Percentiles rank a stretch among this genome's conserved stretches.
Evolutionary conservation across 83 land plant species (phyloP).

Genomic region (Diphasiastrum complanatum): DNA sequence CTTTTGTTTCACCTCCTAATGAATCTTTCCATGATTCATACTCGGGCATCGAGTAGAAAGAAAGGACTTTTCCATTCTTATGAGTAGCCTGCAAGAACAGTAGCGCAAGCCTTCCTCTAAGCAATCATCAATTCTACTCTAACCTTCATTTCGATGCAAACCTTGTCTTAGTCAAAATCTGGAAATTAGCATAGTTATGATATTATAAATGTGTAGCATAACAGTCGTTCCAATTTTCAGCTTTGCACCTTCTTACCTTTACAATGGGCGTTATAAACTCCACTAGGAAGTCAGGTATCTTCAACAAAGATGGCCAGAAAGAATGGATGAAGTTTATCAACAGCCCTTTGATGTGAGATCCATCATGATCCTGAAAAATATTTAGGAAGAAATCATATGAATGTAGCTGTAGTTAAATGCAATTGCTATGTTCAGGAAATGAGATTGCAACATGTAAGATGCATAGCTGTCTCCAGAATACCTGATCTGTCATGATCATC

Average conservation of each 20-base stretch:
- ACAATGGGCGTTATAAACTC: constrained; percentile 97
- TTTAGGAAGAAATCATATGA: neutral
- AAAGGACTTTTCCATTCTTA: constrained; percentile 46
- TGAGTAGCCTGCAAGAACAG: constrained; percentile 56
- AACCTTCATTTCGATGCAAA: too few species aligned
- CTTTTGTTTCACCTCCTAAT: constrained; percentile 57
- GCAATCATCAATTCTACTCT: too few species aligned
- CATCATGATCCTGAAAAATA: constrained; percentile 71
- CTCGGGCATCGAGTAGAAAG: constrained; percentile 88
- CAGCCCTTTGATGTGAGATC: constrained; percentile 95
- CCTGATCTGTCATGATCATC: constrained; percentile 99
- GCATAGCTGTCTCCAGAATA: constrained; percentile 10
- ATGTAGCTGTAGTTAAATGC: neutral
- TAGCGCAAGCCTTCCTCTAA: too few species aligned
- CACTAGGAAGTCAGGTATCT: constrained; percentile 76
- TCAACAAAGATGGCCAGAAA: constrained; percentile 92
- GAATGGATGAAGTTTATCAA: constrained; percentile 93
- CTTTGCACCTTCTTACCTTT: constrained; percentile 46
- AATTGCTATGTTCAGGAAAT: neutral
- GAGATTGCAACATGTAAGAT: neutral
- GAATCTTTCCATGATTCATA: constrained; percentile 82
- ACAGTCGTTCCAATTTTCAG: too few species aligned
- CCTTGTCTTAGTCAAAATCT: too few species aligned
- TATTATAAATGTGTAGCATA: too few species aligned
- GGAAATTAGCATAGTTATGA: too few species aligned